Evolutionary conservation across 2,329 filamentous ascomycete genomes (phyloP), one percentile per base, ranked within the genome.

Genomic region (Biscogniauxia marginata): DNA sequence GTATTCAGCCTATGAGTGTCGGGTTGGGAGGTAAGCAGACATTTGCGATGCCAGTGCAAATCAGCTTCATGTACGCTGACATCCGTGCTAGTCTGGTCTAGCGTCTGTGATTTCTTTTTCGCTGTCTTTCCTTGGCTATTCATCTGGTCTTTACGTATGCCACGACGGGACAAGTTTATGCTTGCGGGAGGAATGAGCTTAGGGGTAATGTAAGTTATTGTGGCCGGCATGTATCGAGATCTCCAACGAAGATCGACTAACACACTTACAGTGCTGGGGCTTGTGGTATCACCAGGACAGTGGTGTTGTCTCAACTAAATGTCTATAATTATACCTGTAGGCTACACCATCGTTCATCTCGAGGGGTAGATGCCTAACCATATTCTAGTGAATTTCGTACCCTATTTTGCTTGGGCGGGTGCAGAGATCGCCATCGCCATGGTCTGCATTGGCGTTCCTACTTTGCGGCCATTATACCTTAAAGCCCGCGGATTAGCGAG

Each of bases 1-100:
- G 67, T 43, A 74, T 74, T 7, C 70, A 73, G 49, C 72, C 72
- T 7, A 63, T 73, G 65, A 73, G 69, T 50, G 71, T 74, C 16
- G 69, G 68, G 11, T 65, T 75, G 7, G 72, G 73, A 54, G 70
- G 70, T 72, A 61, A 24, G 65, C 30, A 7, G 16, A 0, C 9
- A 18, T 13, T 24, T 16, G 23, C 44, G 9, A 19, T 24, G 25
- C 9, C 48, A 63, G 61, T 58, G 9, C 6, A 6, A 19, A 6
- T 6, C n/a, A 19, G 16, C 16, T n/a, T 9, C 7, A 8, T 30
- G 19, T 4, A 30, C 39, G 20, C 67, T 65, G 65, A 70, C 65
- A 24, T 43, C 19, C 67, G 24, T 50, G 46, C 19, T 49, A 72
- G 71, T 69, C 2, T 74, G 71, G 72, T 74, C 73, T 11, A 74